Percentiles rank a stretch among this genome's conserved stretches.
Conservation (phyloP, 1,139 yeast species). For the Diutina scorzettiae region DNA sequence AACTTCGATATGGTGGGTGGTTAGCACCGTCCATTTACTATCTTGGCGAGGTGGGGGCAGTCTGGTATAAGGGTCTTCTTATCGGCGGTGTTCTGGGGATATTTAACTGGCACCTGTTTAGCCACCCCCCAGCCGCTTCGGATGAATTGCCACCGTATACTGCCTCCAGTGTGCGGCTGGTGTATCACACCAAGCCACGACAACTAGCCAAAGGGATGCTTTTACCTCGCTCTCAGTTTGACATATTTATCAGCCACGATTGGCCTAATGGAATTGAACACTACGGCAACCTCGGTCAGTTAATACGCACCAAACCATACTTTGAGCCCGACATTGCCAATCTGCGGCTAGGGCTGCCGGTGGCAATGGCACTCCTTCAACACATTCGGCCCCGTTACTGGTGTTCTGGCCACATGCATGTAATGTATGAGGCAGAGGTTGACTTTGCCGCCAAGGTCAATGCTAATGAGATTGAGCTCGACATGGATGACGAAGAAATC, state of each 20-base stretch:
- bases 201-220: slow-evolving; percentile 45
- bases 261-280: slow-evolving; percentile 84
- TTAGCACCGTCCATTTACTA: slow-evolving; percentile 87
- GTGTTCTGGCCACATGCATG: slow-evolving; percentile 90
- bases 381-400: slow-evolving; percentile 55
- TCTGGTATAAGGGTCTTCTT: slow-evolving; percentile 62
- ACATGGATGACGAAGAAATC: slow-evolving; percentile 16
- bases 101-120: slow-evolving; percentile 37
- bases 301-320: slow-evolving; percentile 52
- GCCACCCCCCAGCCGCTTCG: slow-evolving; percentile 16
- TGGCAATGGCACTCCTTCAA: slow-evolving; percentile 45
- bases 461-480: slow-evolving; percentile 29
- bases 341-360: slow-evolving; percentile 64
- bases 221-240: slow-evolving; percentile 17
- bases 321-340: slow-evolving; percentile 51
- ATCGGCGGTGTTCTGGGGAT: slow-evolving; percentile 85
- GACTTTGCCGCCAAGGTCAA: slow-evolving; percentile 9
- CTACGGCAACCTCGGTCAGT: slow-evolving; percentile 40
- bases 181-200: slow-evolving; percentile 63
- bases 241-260: slow-evolving; percentile 69
- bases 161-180: slow-evolving; percentile 35
- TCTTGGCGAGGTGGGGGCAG: slow-evolving; percentile 65
- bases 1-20: slow-evolving; percentile 85
- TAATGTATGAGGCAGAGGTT: slow-evolving; percentile 46
- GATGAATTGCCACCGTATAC: slow-evolving; percentile 33